Conservation (phyloP, 148 eudicot genomes). For the Diospyros kaki region DNA sequence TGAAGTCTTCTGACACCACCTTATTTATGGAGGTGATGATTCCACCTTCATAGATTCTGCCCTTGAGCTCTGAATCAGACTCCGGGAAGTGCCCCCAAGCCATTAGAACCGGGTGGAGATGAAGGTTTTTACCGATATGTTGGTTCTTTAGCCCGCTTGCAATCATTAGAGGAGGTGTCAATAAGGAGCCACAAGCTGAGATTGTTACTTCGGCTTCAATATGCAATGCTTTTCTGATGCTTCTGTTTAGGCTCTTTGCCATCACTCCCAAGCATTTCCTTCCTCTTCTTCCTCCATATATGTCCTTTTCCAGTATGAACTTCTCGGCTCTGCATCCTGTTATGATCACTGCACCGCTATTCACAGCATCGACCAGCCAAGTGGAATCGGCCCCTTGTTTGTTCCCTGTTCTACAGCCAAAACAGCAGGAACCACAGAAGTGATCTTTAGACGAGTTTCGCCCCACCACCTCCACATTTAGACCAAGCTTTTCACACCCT, state of each 20-base stretch:
- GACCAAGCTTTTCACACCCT: conserved; percentile 65
- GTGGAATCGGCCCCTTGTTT: conserved; percentile 56
- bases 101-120: conserved; percentile 48
- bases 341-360: conserved; percentile 41
- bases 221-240: conserved; percentile 27
- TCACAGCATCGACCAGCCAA: conserved; percentile 63
- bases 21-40: conserved; percentile 50
- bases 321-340: conserved; percentile 51
- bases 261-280: conserved; percentile 49
- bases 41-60: conserved; percentile 52
- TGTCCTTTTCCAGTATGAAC: conserved; percentile 22
- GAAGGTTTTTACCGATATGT: conserved; percentile 58
- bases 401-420: conserved; percentile 49
- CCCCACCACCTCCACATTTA: conserved; percentile 39
- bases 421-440: conserved; percentile 64
- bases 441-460: conserved; percentile 53
- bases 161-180: conserved; percentile 51
- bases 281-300: conserved; percentile 6
- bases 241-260: conserved; percentile 24
- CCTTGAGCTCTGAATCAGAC: conserved; percentile 27
- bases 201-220: conserved; percentile 61
- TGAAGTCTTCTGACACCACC: conserved; percentile 23
- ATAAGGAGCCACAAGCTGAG: conserved; percentile 60
- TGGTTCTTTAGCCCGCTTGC: conserved; percentile 52
- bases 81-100: conserved; percentile 76